Base-by-base conservation (phyloP, 805 yeast species). In the Zygotorulaspora chibaensis region DNA sequence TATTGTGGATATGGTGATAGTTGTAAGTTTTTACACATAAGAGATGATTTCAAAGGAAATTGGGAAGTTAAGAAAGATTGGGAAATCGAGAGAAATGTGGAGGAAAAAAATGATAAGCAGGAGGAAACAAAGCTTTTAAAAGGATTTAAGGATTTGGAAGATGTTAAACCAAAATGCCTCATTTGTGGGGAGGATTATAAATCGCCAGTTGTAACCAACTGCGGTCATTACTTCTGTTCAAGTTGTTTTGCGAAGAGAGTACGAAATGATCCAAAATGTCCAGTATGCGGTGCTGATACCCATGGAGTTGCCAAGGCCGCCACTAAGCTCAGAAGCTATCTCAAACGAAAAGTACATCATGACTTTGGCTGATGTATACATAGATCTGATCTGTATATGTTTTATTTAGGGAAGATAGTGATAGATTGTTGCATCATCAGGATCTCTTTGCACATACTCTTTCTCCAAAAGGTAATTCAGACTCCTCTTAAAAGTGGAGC, bases 1-100 rank as follows among this genome's bases (percentile, higher is more conserved):
- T 90, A 81, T 61, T 93, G 99, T 73, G 97, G 97, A 5, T 93
- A 84, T 62, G 99, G 99, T 8, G 99, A 93, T 57, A 84, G 93
- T 29, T 93, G 99, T 70, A 93, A 93, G 68, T 93, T 93, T 63
- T 63, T 91, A 29, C 99, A 93, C 62, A 79, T 87, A 12, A 69
- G 99, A 65, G 97, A 87, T 55, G 96, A 87, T 58, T 84, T 82
- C 67, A 77, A 74, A 45, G 81, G 81, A 38, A 86, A 83, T 26
- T 79, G 81, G 79, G 80, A 83, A 47, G 62, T 83, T 6, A 76
- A 74, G 23, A 73, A 72, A 47, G 95, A 87, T 37, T 87, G 96
- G 96, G 84, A 83, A 42, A 47, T 64, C 2, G 56, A 51, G 17
- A 51, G 59, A 12, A 51, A 57, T 34, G 51, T 59, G 26, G 40